A percentile compares a stretch with the other conserved stretches of the same genome.
Conservation (phyloP, 164 flowering plant genomes). For the Vitis cinerea region DNA sequence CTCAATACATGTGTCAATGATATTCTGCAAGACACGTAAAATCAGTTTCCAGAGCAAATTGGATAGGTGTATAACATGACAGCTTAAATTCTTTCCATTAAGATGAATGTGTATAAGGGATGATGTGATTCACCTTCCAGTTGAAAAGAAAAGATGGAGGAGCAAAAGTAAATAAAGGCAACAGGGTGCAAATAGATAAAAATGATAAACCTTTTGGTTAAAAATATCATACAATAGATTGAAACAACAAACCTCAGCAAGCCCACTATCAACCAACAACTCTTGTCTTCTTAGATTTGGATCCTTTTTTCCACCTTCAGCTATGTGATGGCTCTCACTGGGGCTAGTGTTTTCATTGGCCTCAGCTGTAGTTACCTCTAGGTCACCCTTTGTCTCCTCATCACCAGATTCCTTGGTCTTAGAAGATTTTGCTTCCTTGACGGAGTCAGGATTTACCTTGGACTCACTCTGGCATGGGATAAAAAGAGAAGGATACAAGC, state of each 20-base stretch:
- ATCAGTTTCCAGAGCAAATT: not conserved
- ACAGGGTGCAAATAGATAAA: not conserved
- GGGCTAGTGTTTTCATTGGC: constrained; percentile 16
- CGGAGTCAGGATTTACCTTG: constrained; percentile 17
- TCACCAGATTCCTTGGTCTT: constrained; percentile 28
- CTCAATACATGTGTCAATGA: constrained; percentile 65
- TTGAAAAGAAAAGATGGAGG: not conserved
- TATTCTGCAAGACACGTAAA: constrained; percentile 42
- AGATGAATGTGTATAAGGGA: not conserved
- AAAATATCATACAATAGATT: not conserved
- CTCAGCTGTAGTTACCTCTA: constrained; percentile 18
- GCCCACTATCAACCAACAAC: constrained; percentile 77
- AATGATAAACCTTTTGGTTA: not conserved
- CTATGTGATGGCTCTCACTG: constrained; percentile 19
- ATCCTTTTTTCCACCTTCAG: constrained; percentile 85
- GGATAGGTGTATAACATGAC: not conserved
- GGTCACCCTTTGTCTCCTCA: constrained; percentile 22
- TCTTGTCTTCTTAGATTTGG: constrained; percentile 73
- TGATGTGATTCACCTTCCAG: not conserved
- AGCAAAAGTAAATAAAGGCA: no score
- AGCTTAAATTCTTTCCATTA: not conserved
- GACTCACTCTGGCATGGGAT: constrained; percentile 37
- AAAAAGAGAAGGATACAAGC: constrained; percentile 1
- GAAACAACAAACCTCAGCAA: constrained; percentile 76
- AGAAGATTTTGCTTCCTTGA: constrained; percentile 10